Base-by-base conservation (phyloP, 148 eudicot species). In the Fallopia convolvulus region DNA sequence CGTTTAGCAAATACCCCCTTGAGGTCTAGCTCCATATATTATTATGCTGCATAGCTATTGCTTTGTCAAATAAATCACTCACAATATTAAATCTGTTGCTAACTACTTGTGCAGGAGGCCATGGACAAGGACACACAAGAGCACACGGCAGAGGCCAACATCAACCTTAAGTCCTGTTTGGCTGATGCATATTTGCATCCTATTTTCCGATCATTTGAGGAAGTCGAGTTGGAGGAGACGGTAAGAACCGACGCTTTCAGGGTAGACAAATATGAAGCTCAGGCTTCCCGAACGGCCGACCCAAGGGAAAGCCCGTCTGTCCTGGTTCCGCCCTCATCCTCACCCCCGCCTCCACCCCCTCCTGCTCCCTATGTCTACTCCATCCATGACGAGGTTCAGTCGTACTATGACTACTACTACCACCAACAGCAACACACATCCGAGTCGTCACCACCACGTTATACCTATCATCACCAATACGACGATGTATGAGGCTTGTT, bases 131-230 rank as follows among this genome's bases (percentile, higher is more conserved):
- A 95, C 65, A 78, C 80, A 66, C 84, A 91, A 56, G 97, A 91
- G 72, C 83, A 81, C 0, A 79, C 80, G 21, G 83, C 84, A n/a
- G 90, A 85, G 80, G 80, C 89, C 0, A 86, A 83, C 42, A 77
- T 76, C 76, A 86, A 87, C 65, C 78, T 95, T 52, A 92, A 88
- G 79, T 74, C 97, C 3, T 90, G 83, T 83, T 85, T 95, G 49
- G 75, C 89, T 1, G 94, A 93, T 74, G 97, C 99, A 10, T 95
- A 92, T 83, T 79, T 95, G 82, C 99, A 95, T 76, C 99, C 99
- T 5, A 90, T 89, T 56, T 95, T 95, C 86, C 85, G 60, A 61
- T 89, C 97, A 3, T 92, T 90, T 36, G 89, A 90, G 78, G 97
- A 87, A 82, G 90, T 92, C 3, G 97, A 92, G 75, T 75, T 89